Evolutionary conservation across 352 stramenopile genomes (phyloP), one percentile per base, ranked within the genome.

Genomic region (Thraustotheca clavata): DNA sequence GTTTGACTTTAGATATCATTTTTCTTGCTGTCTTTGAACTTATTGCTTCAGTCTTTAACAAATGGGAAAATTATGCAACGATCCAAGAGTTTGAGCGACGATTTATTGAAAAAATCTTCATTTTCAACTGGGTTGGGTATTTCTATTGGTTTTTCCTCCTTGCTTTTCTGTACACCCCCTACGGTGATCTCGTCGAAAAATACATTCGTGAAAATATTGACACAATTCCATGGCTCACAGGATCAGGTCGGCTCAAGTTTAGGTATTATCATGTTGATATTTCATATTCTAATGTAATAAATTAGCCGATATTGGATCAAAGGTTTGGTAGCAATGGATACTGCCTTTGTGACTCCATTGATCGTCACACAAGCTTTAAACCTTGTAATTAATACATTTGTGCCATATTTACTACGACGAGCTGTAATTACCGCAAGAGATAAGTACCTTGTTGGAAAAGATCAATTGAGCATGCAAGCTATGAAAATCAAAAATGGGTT

Each of bases 101-200:
- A 1, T 74, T 71, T 59, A 76, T 84, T 40, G 74, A 80, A 29
- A 84, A 86, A 68, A 76, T 84, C 59, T 86, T 86, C 43, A 61
- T 86, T 31, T 86, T 86, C 77, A 80, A 83, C 70, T 86, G 77
- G 75, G 75, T 86, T 67, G 75, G 77, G 26, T 86, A 86, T 69
- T 86, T 86, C 62, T 86, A 86, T 69, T 86, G 77, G 77, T 84
- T 86, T 67, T 73, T 86, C 35, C 54, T 86, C 11, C 67, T 86
- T 33, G 75, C 75, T 26, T 86, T 86, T 59, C 55, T 83, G 5
- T 86, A 86, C 74, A 75, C 82, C 31, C 77, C 77, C 41, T 81
- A 86, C 55, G 77, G 77, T 32, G 73, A 61, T 14, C 54, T 60
- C 11, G 76, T 86, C 20, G 75, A 86, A 54, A 49, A 60, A 9